These are phyloP conservation scores for Stellera chamaejasme DNA, from an alignment of 345 rosid species.

Conservation along the genomic window DNA sequence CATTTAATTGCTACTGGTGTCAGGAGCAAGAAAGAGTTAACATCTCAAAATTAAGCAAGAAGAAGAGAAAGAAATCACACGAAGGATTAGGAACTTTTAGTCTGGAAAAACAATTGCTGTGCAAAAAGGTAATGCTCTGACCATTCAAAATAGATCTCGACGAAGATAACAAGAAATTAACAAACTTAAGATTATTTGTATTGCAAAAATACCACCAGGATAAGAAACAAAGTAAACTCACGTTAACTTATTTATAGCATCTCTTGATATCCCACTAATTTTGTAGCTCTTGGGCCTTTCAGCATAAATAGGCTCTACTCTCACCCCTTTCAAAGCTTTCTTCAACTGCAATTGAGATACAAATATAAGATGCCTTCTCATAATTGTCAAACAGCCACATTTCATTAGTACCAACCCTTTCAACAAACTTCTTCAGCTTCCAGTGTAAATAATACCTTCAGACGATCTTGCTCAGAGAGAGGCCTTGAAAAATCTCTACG, in stretches of 20 bases:
- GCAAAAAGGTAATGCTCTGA: too few species aligned
- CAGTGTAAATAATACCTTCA: conserved; percentile 21
- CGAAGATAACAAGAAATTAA: too few species aligned
- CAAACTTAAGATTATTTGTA: too few species aligned
- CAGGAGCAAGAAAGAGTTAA: background rate
- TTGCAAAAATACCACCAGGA: background rate
- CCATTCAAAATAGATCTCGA: too few species aligned
- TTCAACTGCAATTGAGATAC: conserved; percentile 22
- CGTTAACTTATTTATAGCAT: conserved; percentile 34
- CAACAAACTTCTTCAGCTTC: background rate
- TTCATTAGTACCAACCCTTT: too few species aligned
- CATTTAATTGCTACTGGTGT: background rate
- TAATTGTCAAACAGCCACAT: background rate
- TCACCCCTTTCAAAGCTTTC: conserved; percentile 39
- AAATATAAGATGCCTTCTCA: background rate
- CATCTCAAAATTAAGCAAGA: background rate
- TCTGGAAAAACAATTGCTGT: too few species aligned
- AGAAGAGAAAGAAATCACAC: background rate
- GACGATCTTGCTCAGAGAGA: conserved; percentile 28
- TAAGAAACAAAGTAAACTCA: conserved; percentile 2
- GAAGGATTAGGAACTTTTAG: too few species aligned
- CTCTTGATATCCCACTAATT: conserved; percentile 31
- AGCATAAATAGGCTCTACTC: conserved; percentile 38
- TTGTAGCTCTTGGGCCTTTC: conserved; percentile 33
- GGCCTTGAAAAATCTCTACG: conserved; percentile 29